These are phyloP conservation scores for Pichia sp. DNA, from an alignment of 1,139 yeast genomes.

Conservation along the genomic window DNA sequence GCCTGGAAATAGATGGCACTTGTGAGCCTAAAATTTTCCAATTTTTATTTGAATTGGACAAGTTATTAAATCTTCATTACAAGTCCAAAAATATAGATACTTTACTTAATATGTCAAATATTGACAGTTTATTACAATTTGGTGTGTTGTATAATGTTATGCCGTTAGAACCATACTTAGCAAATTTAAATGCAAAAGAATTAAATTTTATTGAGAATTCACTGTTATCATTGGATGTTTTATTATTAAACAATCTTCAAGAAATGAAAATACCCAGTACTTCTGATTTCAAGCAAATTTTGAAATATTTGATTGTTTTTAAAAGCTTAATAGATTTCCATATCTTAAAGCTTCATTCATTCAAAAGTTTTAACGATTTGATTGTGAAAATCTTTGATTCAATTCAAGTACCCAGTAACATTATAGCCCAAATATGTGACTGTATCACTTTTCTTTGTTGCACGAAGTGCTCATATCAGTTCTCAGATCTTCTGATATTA, in stretches of 20 bases:
- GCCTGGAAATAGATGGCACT: not conserved
- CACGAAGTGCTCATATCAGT: not conserved
- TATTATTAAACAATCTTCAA: not conserved
- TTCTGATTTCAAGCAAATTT: not conserved
- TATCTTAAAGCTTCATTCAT: not conserved
- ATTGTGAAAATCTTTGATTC: not conserved
- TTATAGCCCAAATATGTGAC: not conserved
- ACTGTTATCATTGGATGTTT: conserved; percentile 3
- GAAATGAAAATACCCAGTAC: not conserved
- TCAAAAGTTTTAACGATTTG: not conserved
- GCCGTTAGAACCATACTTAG: not conserved
- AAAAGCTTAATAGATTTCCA: not conserved
- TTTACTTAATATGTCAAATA: too few species aligned
- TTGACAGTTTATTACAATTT: conserved; percentile 4
- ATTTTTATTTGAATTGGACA: not conserved
- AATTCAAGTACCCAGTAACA: not conserved
- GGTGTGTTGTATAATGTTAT: not conserved
- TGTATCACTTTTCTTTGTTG: not conserved
- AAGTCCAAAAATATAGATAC: too few species aligned
- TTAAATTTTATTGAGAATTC: conserved; percentile 4
- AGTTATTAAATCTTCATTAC: too few species aligned
- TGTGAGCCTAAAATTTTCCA: not conserved
- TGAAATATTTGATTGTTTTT: not conserved
- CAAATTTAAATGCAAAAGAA: not conserved
- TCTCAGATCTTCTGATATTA: not conserved